Evolutionary conservation across 148 eudicot genomes (phyloP).

Genomic region (Dysphania ambrosioides): DNA sequence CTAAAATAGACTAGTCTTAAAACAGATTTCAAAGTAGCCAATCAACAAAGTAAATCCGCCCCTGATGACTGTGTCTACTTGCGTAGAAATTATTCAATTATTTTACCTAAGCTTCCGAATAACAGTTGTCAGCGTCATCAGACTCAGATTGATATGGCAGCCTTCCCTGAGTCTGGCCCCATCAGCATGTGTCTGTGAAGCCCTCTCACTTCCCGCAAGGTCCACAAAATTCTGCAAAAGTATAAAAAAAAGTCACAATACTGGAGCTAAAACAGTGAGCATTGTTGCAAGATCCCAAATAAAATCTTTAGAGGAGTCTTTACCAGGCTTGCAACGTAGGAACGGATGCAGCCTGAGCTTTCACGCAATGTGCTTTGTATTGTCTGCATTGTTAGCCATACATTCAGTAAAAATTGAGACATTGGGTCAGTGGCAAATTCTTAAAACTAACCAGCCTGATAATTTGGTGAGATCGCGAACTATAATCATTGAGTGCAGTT

Average conservation of each 20-base stretch:
- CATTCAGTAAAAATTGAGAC: background rate
- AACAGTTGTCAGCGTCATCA: conserved; percentile 95
- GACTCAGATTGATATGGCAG: conserved; percentile 88
- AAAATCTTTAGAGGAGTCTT: background rate
- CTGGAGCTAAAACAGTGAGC: background rate
- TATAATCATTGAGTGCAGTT: conserved; percentile 81
- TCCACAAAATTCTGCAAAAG: conserved; percentile 82
- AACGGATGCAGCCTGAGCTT: conserved; percentile 69
- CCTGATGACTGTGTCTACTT: too few relatives aligned
- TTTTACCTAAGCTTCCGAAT: conserved; percentile 90
- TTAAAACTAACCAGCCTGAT: conserved; percentile 73
- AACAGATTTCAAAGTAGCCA: too few relatives aligned
- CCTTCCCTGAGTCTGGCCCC: conserved; percentile 97
- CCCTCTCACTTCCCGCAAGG: conserved; percentile 97
- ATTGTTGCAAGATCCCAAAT: background rate
- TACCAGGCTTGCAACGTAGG: conserved; percentile 94
- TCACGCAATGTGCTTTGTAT: conserved; percentile 91
- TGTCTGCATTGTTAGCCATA: conserved; percentile 50
- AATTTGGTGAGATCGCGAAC: conserved; percentile 96
- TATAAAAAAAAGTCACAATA: background rate
- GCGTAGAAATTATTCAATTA: background rate
- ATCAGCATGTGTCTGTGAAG: conserved; percentile 87
- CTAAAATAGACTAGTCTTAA: too few relatives aligned
- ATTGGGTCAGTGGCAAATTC: background rate
- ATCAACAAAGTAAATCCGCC: too few relatives aligned